Evolutionary conservation across 805 yeast species (phyloP).

Genomic region (Komagataella mondaviorum): DNA sequence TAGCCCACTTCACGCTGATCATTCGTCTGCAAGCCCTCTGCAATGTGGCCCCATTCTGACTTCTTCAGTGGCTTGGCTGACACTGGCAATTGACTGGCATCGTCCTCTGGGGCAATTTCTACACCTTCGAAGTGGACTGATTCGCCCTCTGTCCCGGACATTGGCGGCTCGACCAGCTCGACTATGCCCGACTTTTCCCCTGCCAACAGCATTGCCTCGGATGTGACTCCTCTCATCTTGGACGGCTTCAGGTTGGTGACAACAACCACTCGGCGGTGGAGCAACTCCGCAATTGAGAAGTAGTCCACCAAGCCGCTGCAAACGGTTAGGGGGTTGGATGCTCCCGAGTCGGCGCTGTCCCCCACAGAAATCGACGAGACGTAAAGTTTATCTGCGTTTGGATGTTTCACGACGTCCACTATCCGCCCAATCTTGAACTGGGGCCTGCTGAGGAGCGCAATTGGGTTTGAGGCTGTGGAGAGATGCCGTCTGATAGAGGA

Average conservation of each 20-base stretch:
- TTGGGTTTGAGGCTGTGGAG: neutral
- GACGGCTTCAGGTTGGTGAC: conserved; percentile 46
- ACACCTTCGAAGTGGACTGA: conserved; percentile 21
- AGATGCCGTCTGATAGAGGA: neutral
- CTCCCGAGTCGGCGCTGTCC: conserved; percentile 4
- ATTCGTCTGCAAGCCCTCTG: conserved; percentile 17
- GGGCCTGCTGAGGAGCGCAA: neutral
- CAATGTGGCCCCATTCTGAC: conserved; percentile 21
- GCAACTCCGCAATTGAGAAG: conserved; percentile 24
- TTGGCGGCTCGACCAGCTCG: conserved; percentile 35
- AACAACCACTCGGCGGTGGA: conserved; percentile 31
- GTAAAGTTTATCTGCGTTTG: conserved; percentile 44
- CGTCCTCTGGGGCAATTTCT: neutral
- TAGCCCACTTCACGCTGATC: conserved; percentile 17
- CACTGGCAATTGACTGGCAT: conserved; percentile 4
- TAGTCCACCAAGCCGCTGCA: conserved; percentile 46
- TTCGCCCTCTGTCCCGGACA: conserved; percentile 22
- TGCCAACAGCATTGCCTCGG: conserved; percentile 60
- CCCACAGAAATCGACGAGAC: conserved; percentile 33
- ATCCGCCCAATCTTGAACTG: conserved; percentile 34
- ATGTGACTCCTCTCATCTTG: conserved; percentile 46
- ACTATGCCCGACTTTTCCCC: conserved; percentile 15
- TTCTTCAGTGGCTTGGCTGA: conserved; percentile 15
- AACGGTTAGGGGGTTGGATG: conserved; percentile 15
- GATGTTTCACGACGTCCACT: conserved; percentile 30